phyloP scores from a whole-genome alignment of 2,329 filamentous ascomycete species.

The Scytalidium sp. region DNA sequence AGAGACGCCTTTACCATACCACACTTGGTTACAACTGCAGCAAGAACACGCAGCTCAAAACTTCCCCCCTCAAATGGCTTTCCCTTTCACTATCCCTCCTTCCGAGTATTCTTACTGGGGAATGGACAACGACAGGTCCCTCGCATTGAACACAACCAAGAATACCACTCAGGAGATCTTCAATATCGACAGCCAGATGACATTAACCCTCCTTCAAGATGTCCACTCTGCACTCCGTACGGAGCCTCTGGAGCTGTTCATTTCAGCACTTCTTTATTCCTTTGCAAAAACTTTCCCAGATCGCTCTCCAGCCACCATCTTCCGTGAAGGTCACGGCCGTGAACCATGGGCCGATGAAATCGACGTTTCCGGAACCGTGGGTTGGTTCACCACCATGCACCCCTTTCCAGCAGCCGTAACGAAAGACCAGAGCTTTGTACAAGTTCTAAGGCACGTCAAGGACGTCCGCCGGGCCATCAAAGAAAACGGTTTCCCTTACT shows the following conservation, averaged over 20 bases:
- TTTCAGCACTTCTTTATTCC: constrained; percentile 31
- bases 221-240: constrained; percentile 30
- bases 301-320: constrained; percentile 32
- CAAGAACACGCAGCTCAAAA: constrained; percentile 22
- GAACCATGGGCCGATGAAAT: constrained; percentile 29
- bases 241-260: constrained; percentile 36
- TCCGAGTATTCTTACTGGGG: constrained; percentile 20
- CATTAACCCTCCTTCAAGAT: constrained; percentile 16
- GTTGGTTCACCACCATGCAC: constrained; percentile 44
- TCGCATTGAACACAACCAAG: constrained; percentile 21
- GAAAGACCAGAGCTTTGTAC: not conserved
- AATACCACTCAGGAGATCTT: constrained; percentile 33
- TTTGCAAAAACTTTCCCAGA: constrained; percentile 33
- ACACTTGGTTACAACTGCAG: constrained; percentile 32
- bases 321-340: constrained; percentile 39
- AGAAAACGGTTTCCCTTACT: constrained; percentile 33
- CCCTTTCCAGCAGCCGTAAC: constrained; percentile 16
- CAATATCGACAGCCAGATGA: constrained; percentile 38
- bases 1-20: constrained; percentile 24
- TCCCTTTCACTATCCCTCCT: constrained; percentile 14
- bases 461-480: constrained; percentile 30
- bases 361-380: constrained; percentile 37
- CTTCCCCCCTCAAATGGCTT: constrained; percentile 22
- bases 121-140: constrained; percentile 9
- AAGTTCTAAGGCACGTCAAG: constrained; percentile 16